Evolutionary conservation across 495 filamentous ascomycete species (phyloP).

Genomic region (Aspergillus funiculosus): DNA sequence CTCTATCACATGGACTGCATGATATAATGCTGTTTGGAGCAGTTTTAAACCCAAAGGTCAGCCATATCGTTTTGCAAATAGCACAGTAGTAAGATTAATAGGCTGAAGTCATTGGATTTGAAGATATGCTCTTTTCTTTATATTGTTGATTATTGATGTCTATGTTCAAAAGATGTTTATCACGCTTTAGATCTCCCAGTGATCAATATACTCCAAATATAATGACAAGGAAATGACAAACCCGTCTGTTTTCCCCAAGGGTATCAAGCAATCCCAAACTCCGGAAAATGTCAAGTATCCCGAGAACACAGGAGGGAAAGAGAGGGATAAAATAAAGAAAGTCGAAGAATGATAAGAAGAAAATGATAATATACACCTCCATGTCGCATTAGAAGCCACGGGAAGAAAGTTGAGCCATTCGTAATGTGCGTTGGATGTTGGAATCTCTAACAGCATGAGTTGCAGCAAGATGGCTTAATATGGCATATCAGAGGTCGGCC

Average conservation of each 20-base stretch:
- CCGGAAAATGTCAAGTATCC: slow-evolving; percentile 14
- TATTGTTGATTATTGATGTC: slow-evolving; percentile 2
- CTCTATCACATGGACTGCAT: too few species aligned
- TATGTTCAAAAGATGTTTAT: slow-evolving; percentile 14
- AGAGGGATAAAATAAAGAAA: slow-evolving; percentile 1
- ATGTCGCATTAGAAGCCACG: slow-evolving; percentile 9
- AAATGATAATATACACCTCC: slow-evolving; percentile 11
- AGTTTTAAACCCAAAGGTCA: too few species aligned
- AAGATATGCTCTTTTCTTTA: background rate
- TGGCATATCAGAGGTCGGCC: too few species aligned
- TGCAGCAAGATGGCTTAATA: too few species aligned
- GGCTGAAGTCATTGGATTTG: too few species aligned
- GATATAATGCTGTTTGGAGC: too few species aligned
- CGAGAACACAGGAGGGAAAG: background rate
- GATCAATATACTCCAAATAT: slow-evolving; percentile 10
- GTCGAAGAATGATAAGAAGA: slow-evolving; percentile 3
- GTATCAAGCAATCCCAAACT: slow-evolving; percentile 28
- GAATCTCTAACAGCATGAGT: too few species aligned
- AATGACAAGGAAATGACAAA: slow-evolving; percentile 9
- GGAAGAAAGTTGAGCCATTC: background rate
- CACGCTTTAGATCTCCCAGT: slow-evolving; percentile 12
- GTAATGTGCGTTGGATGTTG: background rate
- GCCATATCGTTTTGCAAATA: too few species aligned
- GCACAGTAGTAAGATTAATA: too few species aligned
- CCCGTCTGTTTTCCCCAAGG: slow-evolving; percentile 23